These are phyloP conservation scores for Isoetes taiwanensis DNA, from an alignment of 75 land plant genomes.

Conservation along the genomic window DNA sequence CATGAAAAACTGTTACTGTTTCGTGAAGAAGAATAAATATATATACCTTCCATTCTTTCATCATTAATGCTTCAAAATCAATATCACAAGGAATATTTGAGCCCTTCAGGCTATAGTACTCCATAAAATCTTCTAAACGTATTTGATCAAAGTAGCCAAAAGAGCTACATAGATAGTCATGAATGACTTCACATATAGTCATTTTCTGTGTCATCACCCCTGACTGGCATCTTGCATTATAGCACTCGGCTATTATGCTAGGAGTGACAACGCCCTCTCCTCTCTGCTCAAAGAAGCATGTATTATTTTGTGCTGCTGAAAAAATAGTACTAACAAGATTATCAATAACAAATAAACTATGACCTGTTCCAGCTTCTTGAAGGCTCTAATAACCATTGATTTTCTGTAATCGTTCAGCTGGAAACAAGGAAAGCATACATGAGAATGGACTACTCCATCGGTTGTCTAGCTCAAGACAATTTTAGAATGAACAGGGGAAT, in stretches of 20 bases:
- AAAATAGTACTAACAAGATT: background rate
- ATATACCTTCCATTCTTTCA: constrained; percentile 27
- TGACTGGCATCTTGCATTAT: constrained; percentile 20
- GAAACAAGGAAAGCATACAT: too few species aligned
- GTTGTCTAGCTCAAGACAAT: too few species aligned
- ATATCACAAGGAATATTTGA: constrained; percentile 7
- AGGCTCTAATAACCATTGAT: background rate
- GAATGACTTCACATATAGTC: constrained; percentile 12
- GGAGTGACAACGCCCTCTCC: constrained; percentile 7
- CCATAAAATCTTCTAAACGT: constrained; percentile 14
- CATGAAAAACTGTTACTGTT: background rate
- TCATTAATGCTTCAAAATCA: constrained; percentile 17
- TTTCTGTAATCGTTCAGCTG: background rate
- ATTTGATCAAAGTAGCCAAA: constrained; percentile 17
- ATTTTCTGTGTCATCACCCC: constrained; percentile 18
- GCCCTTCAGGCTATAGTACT: constrained; percentile 18
- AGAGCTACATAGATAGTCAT: constrained; percentile 8
- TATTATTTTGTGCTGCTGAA: background rate
- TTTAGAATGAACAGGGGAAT: too few species aligned
- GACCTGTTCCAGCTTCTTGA: constrained; percentile 10
- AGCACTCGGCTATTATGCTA: constrained; percentile 9
- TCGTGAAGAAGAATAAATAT: background rate
- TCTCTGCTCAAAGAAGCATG: constrained; percentile 5
- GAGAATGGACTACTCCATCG: too few species aligned
- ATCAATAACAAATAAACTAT: background rate